A percentile compares a stretch with the other conserved stretches of the same genome.
Evolutionary conservation across 768 basidiomycete species (phyloP).

Genomic region (Coprinopsis sp.): DNA sequence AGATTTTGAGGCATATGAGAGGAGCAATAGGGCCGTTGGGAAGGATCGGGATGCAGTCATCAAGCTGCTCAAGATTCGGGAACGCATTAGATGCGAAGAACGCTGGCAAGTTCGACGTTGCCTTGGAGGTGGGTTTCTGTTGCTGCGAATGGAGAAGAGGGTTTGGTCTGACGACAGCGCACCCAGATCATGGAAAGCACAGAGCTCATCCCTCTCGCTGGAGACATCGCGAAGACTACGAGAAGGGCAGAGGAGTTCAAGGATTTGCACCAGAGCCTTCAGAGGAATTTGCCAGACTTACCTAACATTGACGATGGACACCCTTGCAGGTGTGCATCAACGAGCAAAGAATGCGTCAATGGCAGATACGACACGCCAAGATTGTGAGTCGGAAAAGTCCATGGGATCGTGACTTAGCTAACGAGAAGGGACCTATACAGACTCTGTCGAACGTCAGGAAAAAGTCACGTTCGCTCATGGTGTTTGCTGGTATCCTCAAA

Average conservation of each 20-base stretch:
- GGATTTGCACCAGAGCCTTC: conserved; percentile 78
- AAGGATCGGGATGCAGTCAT: conserved; percentile 72
- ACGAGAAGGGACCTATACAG: conserved; percentile 29
- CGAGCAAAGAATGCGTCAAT: conserved; percentile 65
- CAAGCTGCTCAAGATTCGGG: conserved; percentile 71
- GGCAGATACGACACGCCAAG: conserved; percentile 72
- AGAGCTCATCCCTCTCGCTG: conserved; percentile 80
- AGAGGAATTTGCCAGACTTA: conserved; percentile 87
- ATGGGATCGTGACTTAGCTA: neutral
- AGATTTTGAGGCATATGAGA: conserved; percentile 79
- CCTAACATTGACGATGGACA: conserved; percentile 89
- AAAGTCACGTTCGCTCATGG: conserved; percentile 82
- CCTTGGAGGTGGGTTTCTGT: conserved; percentile 81
- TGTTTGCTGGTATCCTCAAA: conserved; percentile 83
- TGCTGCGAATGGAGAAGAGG: too few species aligned
- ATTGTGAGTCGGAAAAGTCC: too few species aligned
- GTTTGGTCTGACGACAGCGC: neutral
- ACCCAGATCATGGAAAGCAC: conserved; percentile 80
- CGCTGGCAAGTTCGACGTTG: conserved; percentile 65
- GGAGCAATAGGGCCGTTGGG: conserved; percentile 67
- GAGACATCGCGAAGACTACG: conserved; percentile 81
- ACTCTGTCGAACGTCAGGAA: conserved; percentile 63
- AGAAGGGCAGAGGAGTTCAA: conserved; percentile 86
- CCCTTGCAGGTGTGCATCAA: conserved; percentile 77
- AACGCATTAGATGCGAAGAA: conserved; percentile 77